Conservation (phyloP, 2,329 filamentous ascomycete species). For the Colletotrichum lupini region DNA sequence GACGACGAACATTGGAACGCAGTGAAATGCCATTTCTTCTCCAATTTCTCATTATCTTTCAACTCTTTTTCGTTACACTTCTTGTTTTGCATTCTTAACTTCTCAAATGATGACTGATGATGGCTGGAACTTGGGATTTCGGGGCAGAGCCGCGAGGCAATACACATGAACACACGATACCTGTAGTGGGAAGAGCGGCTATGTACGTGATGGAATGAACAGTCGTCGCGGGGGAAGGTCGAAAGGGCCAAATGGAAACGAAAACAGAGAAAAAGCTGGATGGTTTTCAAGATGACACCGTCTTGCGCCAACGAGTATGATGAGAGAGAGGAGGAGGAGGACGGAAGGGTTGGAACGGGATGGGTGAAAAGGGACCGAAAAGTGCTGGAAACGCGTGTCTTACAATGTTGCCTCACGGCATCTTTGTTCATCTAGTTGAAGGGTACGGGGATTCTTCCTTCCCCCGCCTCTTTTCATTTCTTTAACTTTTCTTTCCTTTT, state of each 20-base stretch:
- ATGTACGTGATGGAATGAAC: constrained; percentile 14
- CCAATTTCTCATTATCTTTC: not conserved
- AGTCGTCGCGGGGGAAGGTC: too few species aligned
- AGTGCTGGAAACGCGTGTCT: constrained; percentile 32
- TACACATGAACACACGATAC: constrained; percentile 19
- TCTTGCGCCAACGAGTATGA: constrained; percentile 3
- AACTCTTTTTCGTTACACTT: not conserved
- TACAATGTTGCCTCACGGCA: constrained; percentile 48
- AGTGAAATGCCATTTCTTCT: not conserved
- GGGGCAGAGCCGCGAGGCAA: constrained; percentile 19
- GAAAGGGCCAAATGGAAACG: not conserved
- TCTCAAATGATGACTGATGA: constrained; percentile 33
- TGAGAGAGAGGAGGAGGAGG: too few species aligned
- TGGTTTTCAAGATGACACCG: not conserved
- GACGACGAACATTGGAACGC: constrained; percentile 30
- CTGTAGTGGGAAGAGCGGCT: not conserved
- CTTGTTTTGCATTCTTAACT: constrained; percentile 13
- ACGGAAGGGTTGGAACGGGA: too few species aligned
- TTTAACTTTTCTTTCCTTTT: constrained; percentile 22
- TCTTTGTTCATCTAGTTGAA: constrained; percentile 39
- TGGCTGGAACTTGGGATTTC: constrained; percentile 17
- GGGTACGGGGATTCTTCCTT: not conserved
- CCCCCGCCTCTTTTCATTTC: constrained; percentile 28
- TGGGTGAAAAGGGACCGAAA: constrained; percentile 14
- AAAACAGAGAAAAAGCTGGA: constrained; percentile 2